A percentile compares a stretch with the other conserved stretches of the same genome.
Evolutionary conservation across 306 rosid genomes (phyloP).

Genomic region (Pachyrhizus erosus): DNA sequence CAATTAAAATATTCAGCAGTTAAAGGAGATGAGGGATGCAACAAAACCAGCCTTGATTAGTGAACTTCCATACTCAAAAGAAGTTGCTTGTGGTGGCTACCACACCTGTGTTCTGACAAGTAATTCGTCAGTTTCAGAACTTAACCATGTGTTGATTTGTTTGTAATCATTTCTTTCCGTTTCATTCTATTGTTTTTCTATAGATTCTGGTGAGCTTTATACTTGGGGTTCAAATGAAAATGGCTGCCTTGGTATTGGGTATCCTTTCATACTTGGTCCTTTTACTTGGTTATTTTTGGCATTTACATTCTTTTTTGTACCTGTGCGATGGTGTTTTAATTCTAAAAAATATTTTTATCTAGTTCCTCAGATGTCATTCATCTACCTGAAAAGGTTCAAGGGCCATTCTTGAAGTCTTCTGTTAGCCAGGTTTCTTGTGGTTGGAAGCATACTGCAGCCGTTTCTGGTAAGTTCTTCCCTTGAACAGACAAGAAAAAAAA

Average conservation of each 20-base stretch:
- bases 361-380: slow-evolving; percentile 74
- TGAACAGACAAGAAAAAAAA: background rate
- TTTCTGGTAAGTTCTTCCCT: slow-evolving; percentile 63
- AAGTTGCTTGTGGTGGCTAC: slow-evolving; percentile 95
- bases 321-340: slow-evolving; percentile 28
- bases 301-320: slow-evolving; percentile 14
- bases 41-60: slow-evolving; percentile 62
- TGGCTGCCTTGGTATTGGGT: slow-evolving; percentile 98
- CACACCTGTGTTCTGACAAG: slow-evolving; percentile 90
- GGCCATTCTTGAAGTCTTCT: slow-evolving; percentile 72
- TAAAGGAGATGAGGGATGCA: slow-evolving; percentile 54
- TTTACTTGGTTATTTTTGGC: slow-evolving; percentile 13
- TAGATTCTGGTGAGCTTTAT: slow-evolving; percentile 82
- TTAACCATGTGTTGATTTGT: slow-evolving; percentile 18
- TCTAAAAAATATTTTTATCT: slow-evolving; percentile 6
- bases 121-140: slow-evolving; percentile 55
- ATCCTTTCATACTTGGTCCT: slow-evolving; percentile 39
- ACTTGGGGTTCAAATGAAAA: slow-evolving; percentile 99
- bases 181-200: slow-evolving; percentile 35
- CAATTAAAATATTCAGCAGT: slow-evolving; percentile 56
- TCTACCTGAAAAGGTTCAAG: slow-evolving; percentile 83
- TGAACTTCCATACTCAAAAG: slow-evolving; percentile 71
- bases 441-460: slow-evolving; percentile 97
- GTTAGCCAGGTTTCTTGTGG: slow-evolving; percentile 96
- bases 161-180: slow-evolving; percentile 23